Evolutionary conservation across 306 rosid genomes (phyloP), one percentile per base, ranked within the genome.

Genomic region (Corylus avellana): DNA sequence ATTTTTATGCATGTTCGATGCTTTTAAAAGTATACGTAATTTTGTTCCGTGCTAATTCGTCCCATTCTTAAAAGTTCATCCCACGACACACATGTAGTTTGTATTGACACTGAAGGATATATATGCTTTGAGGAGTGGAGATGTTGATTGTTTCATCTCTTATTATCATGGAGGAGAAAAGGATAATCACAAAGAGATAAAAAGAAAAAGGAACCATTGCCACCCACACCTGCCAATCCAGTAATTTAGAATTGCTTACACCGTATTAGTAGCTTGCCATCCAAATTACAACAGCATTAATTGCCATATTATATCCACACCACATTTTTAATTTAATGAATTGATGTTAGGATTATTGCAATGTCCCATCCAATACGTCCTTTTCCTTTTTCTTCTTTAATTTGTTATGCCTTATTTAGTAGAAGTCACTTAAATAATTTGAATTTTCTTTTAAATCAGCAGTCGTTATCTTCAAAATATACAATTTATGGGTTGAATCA

Each of bases 251-350:
- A 73, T 62, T 53, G 8, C 16, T 56, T 48, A 74, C 35, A 46
- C 37, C 10, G 39, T 39, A 3, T 39, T 42, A 20, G 70, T n/a
- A 29, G 47, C 35, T 46, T 37, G n/a, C 62, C 4, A 8, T 27
- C 20, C 14, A 35, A 25, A 46, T 20, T 35, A 66, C n/a, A 47
- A 59, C 13, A 56, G 64, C 74, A 69, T 78, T 80, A 27, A 69
- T 78, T 80, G 37, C 79, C 54, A 58, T 67, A 75, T 29, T 76
- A 74, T 76, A 74, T 79, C 81, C 66, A 48, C 69, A 68, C 75
- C 71, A 69, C 58, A 67, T 75, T 82, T 55, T 12, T 2, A 75
- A 66, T 84, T 69, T 84, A 25, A 3, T 77, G 84, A 90, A 69
- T 77, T 86, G 74, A 77, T 50, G 54, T 71, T 73, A n/a, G 56